Conservation (phyloP, 2,329 filamentous ascomycete genomes). For the Curvularia verruculosa region DNA sequence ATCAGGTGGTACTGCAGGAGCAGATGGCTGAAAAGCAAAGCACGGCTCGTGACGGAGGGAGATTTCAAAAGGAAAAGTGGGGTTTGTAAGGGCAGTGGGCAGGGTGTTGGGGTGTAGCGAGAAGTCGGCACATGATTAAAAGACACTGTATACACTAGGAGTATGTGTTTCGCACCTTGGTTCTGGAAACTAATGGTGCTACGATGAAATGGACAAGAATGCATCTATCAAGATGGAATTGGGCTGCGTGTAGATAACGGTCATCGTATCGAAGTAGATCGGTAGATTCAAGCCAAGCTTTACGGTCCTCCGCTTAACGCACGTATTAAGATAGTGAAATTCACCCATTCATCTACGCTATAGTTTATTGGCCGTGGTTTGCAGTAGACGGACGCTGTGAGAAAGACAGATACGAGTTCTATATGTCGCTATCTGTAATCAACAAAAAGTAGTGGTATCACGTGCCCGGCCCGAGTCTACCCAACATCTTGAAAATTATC, state of each 20-base stretch:
- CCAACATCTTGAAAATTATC: slow-evolving; percentile 6
- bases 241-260: background rate
- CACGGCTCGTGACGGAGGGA: background rate
- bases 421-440: slow-evolving; percentile 1
- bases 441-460: slow-evolving; percentile 7
- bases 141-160: background rate
- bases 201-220: no score
- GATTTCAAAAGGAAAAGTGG: background rate
- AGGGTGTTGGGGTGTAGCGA: background rate
- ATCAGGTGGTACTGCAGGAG: no score
- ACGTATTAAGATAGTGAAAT: background rate
- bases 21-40: background rate
- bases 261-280: background rate
- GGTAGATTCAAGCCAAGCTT: background rate
- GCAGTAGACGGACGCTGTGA: background rate
- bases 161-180: background rate
- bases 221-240: background rate
- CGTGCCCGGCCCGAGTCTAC: slow-evolving; percentile 12
- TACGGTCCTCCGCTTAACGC: background rate
- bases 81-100: no score
- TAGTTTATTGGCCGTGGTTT: background rate
- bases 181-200: background rate
- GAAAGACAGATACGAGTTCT: background rate
- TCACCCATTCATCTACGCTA: background rate
- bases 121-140: background rate